Evolutionary conservation across 139 green algal genomes (phyloP), one percentile per base, ranked within the genome.

Genomic region (Picochlorum sp.): DNA sequence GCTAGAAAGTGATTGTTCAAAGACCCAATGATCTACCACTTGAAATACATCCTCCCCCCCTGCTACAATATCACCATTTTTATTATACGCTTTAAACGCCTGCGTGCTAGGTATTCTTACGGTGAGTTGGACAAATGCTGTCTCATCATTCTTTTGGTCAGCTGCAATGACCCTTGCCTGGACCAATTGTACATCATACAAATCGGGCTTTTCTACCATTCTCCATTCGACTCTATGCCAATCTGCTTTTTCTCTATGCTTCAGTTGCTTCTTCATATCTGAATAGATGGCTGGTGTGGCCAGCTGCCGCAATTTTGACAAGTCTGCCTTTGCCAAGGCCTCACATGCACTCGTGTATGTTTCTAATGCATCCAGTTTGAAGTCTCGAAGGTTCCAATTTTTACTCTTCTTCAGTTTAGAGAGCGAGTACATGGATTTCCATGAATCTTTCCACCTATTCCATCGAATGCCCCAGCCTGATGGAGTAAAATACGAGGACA

Each of bases 1-100:
- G 28, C 74, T 41, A 30, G 56, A 66, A 20, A 83, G 26, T 6
- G 69, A 26, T 18, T 62, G 44, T 62, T 83, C 77, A 70, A 83
- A 75, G n/a, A 83, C 74, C 77, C 77, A 83, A 8, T 63, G 54
- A 45, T 83, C 77, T 45, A 67, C 65, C 4, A 83, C 77, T 41
- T 52, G 54, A 41, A 75, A 11, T 47, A 52, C 65, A 20, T 58
- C 69, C 1, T 62, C 59, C 49, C 50, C 47, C 13, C 77, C 77
- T 2, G 70, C 65, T 49, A 83, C 54, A 45, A 83, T 56, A 16
- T 41, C 6, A 2, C 66, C 57, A 28, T 44, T 51, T 16, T 31
- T 51, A 44, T 71, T 28, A 52, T 77, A 83, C 0, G 66, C 77
- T 4, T 66, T 65, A 77, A 83, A 83, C 9, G 15, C 60, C 57